These are phyloP conservation scores for Linderniella brevidens DNA, from an alignment of 257 asterid genomes.

Conservation along the genomic window DNA sequence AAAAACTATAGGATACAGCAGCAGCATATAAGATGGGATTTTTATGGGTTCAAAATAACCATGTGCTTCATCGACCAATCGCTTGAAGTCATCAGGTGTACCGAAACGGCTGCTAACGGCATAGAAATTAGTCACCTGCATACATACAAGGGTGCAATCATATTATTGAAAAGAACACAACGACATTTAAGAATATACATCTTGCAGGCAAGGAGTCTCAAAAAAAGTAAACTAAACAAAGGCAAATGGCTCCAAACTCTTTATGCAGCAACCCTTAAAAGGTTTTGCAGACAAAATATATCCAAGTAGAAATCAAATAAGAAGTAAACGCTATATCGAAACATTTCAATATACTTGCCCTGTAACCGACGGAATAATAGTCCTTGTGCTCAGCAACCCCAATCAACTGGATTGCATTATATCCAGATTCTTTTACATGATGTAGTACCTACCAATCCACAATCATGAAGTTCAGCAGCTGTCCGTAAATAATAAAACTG, in stretches of 20 bases:
- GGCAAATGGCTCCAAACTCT: no score
- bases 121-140: conserved; percentile 81
- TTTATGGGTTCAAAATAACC: conserved; percentile 24
- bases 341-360: conserved; percentile 37
- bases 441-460: conserved; percentile 45
- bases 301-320: no score
- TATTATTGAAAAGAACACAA: conserved; percentile 7
- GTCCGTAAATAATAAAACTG: conserved; percentile 10
- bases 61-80: conserved; percentile 94
- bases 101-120: conserved; percentile 98
- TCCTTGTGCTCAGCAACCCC: conserved; percentile 94
- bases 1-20: neutral
- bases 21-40: neutral
- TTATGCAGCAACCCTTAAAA: no score
- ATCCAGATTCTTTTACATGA: conserved; percentile 88
- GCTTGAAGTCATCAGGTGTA: conserved; percentile 94
- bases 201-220: no score
- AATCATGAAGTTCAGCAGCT: conserved; percentile 9
- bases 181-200: neutral
- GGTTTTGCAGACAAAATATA: no score
- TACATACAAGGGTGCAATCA: conserved; percentile 3
- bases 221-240: no score
- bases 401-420: conserved; percentile 80
- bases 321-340: neutral
- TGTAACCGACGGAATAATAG: conserved; percentile 77